These are phyloP conservation scores for Zarea fungicola DNA, from an alignment of 2,329 filamentous ascomycete species.

Conservation along the genomic window DNA sequence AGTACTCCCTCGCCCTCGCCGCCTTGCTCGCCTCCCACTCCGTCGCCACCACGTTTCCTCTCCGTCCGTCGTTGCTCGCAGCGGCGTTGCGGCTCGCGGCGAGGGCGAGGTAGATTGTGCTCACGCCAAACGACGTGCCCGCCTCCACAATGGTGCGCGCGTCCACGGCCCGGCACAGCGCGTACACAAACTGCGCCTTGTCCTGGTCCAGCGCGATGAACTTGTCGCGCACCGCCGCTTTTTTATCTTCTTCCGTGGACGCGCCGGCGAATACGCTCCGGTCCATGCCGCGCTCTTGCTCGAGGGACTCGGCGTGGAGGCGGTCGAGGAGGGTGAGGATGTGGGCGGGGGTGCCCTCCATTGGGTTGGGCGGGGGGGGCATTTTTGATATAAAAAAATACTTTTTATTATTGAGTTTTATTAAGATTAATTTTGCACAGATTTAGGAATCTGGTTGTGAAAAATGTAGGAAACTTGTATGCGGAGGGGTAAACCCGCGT, in stretches of 20 bases:
- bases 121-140: constrained; percentile 53
- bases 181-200: constrained; percentile 49
- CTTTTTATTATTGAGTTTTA: background rate
- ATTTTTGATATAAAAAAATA: background rate
- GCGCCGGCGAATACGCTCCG: constrained; percentile 3
- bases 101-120: constrained; percentile 54
- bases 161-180: constrained; percentile 38
- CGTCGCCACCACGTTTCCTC: constrained; percentile 44
- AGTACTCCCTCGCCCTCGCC: constrained; percentile 41
- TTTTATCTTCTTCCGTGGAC: constrained; percentile 21
- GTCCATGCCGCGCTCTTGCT: constrained; percentile 15
- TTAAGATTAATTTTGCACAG: background rate
- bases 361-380: constrained; percentile 11
- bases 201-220: constrained; percentile 52
- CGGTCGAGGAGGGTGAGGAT: constrained; percentile 15
- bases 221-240: constrained; percentile 39
- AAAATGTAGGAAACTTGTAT: too few relatives aligned
- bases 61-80: background rate
- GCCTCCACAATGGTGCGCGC: constrained; percentile 49
- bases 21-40: constrained; percentile 51
- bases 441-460: too few relatives aligned
- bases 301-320: constrained; percentile 17
- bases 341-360: constrained; percentile 12
- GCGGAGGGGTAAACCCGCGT: too few relatives aligned
- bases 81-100: constrained; percentile 41